These are phyloP conservation scores for Amauroascus niger DNA, from an alignment of 2,329 filamentous ascomycete species.

Conservation along the genomic window DNA sequence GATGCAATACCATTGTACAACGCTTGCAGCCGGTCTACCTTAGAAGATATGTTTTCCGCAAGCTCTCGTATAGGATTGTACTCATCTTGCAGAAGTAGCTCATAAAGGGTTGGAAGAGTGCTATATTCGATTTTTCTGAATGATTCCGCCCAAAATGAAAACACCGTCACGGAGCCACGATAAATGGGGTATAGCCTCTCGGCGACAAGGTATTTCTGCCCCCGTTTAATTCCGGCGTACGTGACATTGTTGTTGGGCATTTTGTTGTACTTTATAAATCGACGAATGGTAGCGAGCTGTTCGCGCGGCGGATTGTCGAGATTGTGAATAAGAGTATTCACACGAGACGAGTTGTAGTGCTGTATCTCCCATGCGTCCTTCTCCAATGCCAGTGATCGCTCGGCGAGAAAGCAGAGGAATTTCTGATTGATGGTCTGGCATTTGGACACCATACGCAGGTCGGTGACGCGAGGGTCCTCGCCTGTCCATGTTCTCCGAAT, in stretches of 20 bases:
- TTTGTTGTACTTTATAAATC: not conserved
- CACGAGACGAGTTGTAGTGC: not conserved
- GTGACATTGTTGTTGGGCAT: not conserved
- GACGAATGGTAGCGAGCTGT: not conserved
- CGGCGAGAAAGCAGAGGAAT: not conserved
- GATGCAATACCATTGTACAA: no score
- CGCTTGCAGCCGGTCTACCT: no score
- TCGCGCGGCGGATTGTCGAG: no score
- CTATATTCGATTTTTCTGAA: not conserved
- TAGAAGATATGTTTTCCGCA: no score
- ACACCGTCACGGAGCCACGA: not conserved
- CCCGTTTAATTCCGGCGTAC: not conserved
- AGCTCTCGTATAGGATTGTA: not conserved
- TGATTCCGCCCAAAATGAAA: not conserved
- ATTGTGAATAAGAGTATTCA: not conserved
- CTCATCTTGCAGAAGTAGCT: not conserved
- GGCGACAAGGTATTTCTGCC: not conserved
- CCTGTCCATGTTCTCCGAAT: not conserved
- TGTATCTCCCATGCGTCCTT: not conserved
- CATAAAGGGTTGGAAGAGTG: not conserved
- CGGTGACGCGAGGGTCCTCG: not conserved
- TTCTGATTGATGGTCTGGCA: not conserved
- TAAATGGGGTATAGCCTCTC: not conserved
- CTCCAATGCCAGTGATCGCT: not conserved
- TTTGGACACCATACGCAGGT: not conserved